A percentile compares a stretch with the other conserved stretches of the same genome.
Conservation (phyloP, 1,284 basidiomycete species). For the Lentinula novae-zelandiae region DNA sequence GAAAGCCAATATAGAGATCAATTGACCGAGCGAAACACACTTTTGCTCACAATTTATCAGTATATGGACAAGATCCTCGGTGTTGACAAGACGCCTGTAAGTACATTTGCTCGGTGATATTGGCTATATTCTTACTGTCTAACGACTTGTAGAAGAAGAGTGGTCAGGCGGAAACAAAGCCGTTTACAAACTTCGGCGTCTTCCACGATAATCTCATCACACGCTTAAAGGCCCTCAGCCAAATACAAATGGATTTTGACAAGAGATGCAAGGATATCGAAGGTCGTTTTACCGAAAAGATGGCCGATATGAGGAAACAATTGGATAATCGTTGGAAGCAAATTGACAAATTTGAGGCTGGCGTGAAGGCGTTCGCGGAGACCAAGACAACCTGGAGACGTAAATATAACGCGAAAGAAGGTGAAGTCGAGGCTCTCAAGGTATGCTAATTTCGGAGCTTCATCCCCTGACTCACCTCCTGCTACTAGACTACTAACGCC, state of each 20-base stretch:
- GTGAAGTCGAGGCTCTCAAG: constrained; percentile 84
- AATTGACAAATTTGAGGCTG: constrained; percentile 89
- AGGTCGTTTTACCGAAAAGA: constrained; percentile 63
- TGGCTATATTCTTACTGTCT: not conserved
- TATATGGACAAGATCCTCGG: constrained; percentile 94
- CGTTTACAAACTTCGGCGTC: constrained; percentile 88
- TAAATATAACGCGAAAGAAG: constrained; percentile 80
- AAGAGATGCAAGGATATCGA: constrained; percentile 84
- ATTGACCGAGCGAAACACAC: constrained; percentile 87
- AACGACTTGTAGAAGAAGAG: constrained; percentile 54
- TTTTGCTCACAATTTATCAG: constrained; percentile 90
- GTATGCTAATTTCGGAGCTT: constrained; percentile 33
- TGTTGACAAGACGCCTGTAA: constrained; percentile 77
- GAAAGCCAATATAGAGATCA: constrained; percentile 88
- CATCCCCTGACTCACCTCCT: not conserved
- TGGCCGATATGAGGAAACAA: constrained; percentile 81
- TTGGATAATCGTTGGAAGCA: constrained; percentile 89
- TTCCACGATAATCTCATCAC: constrained; percentile 96
- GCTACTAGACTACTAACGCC: constrained; percentile 60
- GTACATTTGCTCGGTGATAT: constrained; percentile 26
- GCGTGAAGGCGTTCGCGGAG: constrained; percentile 82
- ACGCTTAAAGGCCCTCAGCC: constrained; percentile 78
- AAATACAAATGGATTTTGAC: constrained; percentile 86
- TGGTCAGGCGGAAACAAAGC: constrained; percentile 77
- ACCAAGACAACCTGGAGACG: constrained; percentile 85